phyloP scores from a whole-genome alignment of 192 early-diverging fungal species.

The Coemansia sp. region DNA sequence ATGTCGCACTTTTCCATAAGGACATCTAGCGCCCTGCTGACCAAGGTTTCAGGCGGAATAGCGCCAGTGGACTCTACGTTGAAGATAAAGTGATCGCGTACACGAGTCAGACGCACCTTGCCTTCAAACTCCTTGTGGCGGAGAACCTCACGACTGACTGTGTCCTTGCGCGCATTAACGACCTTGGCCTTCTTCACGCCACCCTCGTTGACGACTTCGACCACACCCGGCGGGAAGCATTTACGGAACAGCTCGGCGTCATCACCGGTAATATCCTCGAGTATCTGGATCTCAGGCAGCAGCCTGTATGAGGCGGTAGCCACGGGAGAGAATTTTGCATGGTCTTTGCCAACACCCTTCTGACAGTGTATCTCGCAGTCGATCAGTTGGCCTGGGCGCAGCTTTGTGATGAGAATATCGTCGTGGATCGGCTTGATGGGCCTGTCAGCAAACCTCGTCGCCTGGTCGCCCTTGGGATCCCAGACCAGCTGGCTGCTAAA shows the following conservation, averaged over 20 bases:
- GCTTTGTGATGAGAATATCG: slow-evolving; percentile 92
- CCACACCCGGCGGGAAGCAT: slow-evolving; percentile 89
- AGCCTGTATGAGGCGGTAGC: slow-evolving; percentile 95
- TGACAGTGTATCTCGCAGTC: slow-evolving; percentile 83
- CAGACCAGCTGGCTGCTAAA: slow-evolving; percentile 78
- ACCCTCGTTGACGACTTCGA: slow-evolving; percentile 72
- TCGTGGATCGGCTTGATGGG: slow-evolving; percentile 82
- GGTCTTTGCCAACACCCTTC: slow-evolving; percentile 94
- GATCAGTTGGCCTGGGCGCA: slow-evolving; percentile 90
- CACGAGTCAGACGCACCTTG: slow-evolving; percentile 84
- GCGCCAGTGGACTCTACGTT: slow-evolving; percentile 91
- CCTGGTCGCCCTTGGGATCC: slow-evolving; percentile 93
- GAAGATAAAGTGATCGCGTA: slow-evolving; percentile 98
- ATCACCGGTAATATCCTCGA: slow-evolving; percentile 82
- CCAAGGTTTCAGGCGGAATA: slow-evolving; percentile 74
- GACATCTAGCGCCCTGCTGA: slow-evolving; percentile 76
- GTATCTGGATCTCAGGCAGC: slow-evolving; percentile 88
- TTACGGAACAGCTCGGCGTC: slow-evolving; percentile 77
- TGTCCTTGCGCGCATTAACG: slow-evolving; percentile 92
- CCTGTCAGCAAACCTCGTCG: slow-evolving; percentile 62
- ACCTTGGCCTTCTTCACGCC: slow-evolving; percentile 77
- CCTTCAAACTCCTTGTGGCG: slow-evolving; percentile 91
- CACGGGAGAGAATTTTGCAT: slow-evolving; percentile 97
- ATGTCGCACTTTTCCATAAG: slow-evolving; percentile 80
- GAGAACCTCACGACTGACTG: slow-evolving; percentile 90